Evolutionary conservation across 1,284 basidiomycete genomes (phyloP).

Genomic region (Leccinum subspadiceum): DNA sequence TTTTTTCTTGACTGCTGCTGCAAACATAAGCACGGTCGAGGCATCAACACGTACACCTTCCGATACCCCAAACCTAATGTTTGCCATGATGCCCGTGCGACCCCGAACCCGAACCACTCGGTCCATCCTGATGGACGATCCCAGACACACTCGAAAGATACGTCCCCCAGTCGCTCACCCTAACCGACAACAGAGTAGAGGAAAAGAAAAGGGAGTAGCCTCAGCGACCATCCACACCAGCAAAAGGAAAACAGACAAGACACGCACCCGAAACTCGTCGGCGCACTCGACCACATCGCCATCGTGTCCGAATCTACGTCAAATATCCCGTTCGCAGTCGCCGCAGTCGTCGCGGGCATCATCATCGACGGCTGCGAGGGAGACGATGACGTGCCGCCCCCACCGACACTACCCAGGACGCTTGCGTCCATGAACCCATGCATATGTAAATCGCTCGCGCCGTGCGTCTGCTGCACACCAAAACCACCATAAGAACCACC

Average conservation of each 20-base stretch:
- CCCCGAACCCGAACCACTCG: neutral
- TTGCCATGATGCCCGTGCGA: neutral
- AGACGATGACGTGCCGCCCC: neutral
- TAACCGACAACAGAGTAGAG: slow-evolving; percentile 4
- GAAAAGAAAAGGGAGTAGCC: neutral
- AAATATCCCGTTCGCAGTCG: slow-evolving; percentile 10
- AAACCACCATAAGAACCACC: slow-evolving; percentile 12
- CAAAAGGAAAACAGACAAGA: neutral
- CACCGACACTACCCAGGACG: slow-evolving; percentile 6
- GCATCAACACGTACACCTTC: neutral
- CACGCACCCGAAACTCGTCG: slow-evolving; percentile 55
- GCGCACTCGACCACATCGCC: slow-evolving; percentile 59
- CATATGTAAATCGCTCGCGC: neutral
- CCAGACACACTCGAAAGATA: slow-evolving; percentile 35
- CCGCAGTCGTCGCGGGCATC: neutral
- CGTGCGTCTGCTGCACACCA: slow-evolving; percentile 8
- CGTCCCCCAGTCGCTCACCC: slow-evolving; percentile 36
- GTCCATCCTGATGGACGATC: slow-evolving; percentile 15
- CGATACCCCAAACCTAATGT: neutral
- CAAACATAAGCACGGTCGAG: neutral
- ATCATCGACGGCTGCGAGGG: neutral
- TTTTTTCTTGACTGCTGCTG: neutral
- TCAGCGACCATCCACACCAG: neutral
- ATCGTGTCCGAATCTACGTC: slow-evolving; percentile 46
- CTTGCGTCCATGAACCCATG: neutral